These are phyloP conservation scores for Mucor saturninus DNA, from an alignment of 371 early-diverging fungal species.

Conservation along the genomic window DNA sequence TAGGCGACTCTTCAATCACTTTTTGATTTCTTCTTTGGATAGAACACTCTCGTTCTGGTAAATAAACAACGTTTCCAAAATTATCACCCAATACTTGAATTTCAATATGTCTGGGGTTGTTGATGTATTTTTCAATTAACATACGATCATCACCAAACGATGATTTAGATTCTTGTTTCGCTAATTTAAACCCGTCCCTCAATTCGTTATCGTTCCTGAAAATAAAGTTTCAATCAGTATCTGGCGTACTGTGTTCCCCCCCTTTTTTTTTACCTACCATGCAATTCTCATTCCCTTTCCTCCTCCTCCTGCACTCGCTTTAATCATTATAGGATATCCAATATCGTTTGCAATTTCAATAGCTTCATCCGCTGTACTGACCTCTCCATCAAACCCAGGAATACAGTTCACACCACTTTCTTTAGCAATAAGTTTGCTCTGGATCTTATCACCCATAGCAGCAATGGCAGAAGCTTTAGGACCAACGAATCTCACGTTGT, in stretches of 20 bases:
- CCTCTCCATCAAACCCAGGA: constrained; percentile 72
- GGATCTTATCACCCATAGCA: constrained; percentile 94
- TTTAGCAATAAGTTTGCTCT: constrained; percentile 69
- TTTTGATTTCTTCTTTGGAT: constrained; percentile 92
- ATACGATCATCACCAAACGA: constrained; percentile 85
- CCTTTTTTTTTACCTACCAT: constrained; percentile 37
- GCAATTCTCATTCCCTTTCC: constrained; percentile 90
- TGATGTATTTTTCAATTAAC: constrained; percentile 86
- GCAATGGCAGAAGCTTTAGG: constrained; percentile 79
- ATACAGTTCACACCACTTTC: constrained; percentile 70
- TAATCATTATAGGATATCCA: constrained; percentile 86
- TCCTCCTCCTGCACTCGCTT: constrained; percentile 89
- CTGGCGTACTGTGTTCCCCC: neutral
- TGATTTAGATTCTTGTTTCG: constrained; percentile 80
- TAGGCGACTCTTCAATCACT: constrained; percentile 82
- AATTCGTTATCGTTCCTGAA: constrained; percentile 67
- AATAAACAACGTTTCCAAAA: constrained; percentile 75
- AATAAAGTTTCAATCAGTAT: neutral
- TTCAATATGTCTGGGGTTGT: constrained; percentile 87
- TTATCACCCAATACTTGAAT: constrained; percentile 83
- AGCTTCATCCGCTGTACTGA: constrained; percentile 49
- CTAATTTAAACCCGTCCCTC: constrained; percentile 78
- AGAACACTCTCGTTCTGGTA: constrained; percentile 89
- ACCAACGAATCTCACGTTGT: constrained; percentile 77
- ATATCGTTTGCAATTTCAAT: constrained; percentile 56